Base-by-base conservation (phyloP, 2,329 filamentous ascomycete species). In the Thermothelomyces thermophilus region DNA sequence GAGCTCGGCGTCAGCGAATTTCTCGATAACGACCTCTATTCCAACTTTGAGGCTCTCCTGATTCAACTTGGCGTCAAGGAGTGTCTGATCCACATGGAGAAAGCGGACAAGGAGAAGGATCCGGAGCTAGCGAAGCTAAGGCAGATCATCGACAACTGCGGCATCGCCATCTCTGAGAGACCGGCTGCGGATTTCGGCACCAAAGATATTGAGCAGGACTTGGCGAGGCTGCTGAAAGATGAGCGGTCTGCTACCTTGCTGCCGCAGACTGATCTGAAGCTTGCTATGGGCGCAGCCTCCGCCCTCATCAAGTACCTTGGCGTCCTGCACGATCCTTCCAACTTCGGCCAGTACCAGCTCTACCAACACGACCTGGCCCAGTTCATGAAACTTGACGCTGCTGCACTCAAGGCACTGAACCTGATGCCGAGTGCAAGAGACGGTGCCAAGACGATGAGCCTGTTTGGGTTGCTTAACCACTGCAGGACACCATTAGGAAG, bases 1-100 rank as follows among this genome's bases (percentile, higher is more conserved):
- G 93, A 98, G 71, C 77, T 98, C 2, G 93, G 93, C 8, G 90
- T 98, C 47, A 95, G 88, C 73, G 94, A 98, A 65, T 98, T 98
- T 58, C 79, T 95, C n/a, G 93, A 98, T 74, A 98, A 97, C 63
- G 93, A 98, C 64, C 76, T 96, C 9, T 98, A 94, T 71, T 97
- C 91, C 46, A 98, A 98, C 66, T 94, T 98, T 58, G 93, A 98
- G 70, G 90, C 90, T 3, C 76, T 98, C 16, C 80, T 98, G 46
- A 98, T 98, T 58, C 94, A 98, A 65, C 80, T 98, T 3, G 93
- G 93, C 5, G 89, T 96, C 17, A 93, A 90, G 64, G 93, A 98
- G 67, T 96, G 90, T 62, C 71, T 98, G 26, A 70, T 98, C n/a
- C 86, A 89, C 60, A 70, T 81, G 17, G 90, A 97, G 63, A 79